Evolutionary conservation across 306 rosid genomes (phyloP).

Genomic region (Trifolium repens): DNA sequence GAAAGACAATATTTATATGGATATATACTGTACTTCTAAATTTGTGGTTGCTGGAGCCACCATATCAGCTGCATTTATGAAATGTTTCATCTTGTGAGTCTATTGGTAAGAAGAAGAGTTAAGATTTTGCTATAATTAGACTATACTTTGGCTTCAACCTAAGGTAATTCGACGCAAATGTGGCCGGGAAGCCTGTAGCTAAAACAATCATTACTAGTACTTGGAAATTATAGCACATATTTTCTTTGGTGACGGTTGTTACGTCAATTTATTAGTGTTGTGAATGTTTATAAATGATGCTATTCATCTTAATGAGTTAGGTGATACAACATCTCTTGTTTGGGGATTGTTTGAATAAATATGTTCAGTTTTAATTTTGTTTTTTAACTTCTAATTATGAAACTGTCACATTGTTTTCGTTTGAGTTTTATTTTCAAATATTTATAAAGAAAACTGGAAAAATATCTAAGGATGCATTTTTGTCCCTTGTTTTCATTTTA

Average conservation of each 20-base stretch:
- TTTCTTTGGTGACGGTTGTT: not conserved
- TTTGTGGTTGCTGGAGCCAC: slow-evolving; percentile 40
- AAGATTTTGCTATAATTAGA: not conserved
- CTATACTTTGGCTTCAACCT: not conserved
- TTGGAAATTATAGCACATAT: slow-evolving; percentile 8
- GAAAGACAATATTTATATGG: not conserved
- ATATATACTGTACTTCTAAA: not conserved
- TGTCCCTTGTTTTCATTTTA: no score
- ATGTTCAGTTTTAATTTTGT: not conserved
- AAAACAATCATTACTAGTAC: slow-evolving; percentile 28
- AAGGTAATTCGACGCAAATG: not conserved
- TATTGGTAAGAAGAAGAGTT: slow-evolving; percentile 14
- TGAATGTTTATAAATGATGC: not conserved
- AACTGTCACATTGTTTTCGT: no score
- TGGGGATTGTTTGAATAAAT: not conserved
- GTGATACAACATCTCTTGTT: no score
- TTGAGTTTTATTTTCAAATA: no score
- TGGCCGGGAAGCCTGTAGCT: not conserved
- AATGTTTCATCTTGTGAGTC: slow-evolving; percentile 36
- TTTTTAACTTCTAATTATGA: no score
- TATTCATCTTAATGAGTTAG: not conserved
- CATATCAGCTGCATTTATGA: slow-evolving; percentile 45
- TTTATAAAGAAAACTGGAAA: no score
- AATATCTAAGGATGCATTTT: no score
- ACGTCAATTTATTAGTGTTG: not conserved